phyloP scores from a whole-genome alignment of 768 basidiomycete genomes.

The Lactarius hengduanensis region DNA sequence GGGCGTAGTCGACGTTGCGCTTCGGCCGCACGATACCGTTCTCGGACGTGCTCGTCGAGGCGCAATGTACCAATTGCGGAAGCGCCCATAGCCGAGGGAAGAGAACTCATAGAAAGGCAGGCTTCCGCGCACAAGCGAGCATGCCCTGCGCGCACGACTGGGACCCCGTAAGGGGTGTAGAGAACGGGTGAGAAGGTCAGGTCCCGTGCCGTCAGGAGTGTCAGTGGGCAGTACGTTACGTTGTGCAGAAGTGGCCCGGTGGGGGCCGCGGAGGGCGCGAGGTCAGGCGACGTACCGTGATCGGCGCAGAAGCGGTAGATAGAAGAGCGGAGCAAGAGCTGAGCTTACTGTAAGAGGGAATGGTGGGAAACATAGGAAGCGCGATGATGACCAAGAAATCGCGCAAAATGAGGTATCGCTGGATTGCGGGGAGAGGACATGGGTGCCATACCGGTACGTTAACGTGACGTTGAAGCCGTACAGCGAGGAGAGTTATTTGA shows the following conservation, averaged over 20 bases:
- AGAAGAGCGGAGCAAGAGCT: neutral
- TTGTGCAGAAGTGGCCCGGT: no score
- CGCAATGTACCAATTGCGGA: neutral
- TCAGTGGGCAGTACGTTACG: no score
- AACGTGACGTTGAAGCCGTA: neutral
- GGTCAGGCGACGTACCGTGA: neutral
- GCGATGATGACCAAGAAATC: neutral
- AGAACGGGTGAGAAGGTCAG: no score
- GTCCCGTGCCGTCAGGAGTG: no score
- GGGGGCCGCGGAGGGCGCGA: no score
- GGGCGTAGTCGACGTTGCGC: no score
- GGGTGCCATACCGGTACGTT: neutral
- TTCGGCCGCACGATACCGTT: neutral
- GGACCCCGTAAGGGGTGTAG: no score
- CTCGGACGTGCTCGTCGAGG: neutral
- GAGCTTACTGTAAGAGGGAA: neutral
- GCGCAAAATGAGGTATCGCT: neutral
- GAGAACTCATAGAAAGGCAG: no score
- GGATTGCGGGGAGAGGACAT: neutral
- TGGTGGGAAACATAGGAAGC: neutral
- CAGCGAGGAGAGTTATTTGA: neutral
- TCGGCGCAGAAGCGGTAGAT: neutral
- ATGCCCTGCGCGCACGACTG: no score
- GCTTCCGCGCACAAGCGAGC: neutral
- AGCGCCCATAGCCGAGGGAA: neutral